phyloP scores from a whole-genome alignment of 768 basidiomycete species.

The Podaxis sp. region DNA sequence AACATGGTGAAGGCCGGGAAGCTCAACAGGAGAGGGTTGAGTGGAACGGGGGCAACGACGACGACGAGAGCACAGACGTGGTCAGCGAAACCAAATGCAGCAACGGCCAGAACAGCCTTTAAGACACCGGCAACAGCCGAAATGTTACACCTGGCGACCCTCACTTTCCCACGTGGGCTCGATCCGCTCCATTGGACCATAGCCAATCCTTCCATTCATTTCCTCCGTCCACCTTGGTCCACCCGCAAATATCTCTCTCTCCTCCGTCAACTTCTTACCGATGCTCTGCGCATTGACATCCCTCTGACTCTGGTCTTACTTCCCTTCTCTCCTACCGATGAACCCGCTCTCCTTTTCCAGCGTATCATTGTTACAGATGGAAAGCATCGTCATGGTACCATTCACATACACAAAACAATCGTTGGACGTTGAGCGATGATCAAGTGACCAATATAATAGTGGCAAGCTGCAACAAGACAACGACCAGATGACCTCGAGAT shows the following conservation, averaged over 20 bases:
- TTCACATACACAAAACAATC: background rate
- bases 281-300: background rate
- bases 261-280: background rate
- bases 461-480: background rate
- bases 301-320: background rate
- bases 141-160: background rate
- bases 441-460: background rate
- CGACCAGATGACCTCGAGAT: background rate
- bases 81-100: constrained; percentile 5
- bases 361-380: background rate
- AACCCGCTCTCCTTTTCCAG: background rate
- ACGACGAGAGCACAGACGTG: constrained; percentile 17
- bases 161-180: constrained; percentile 5
- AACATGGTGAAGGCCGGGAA: constrained; percentile 25
- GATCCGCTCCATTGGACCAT: background rate
- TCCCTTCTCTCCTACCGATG: background rate
- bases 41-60: constrained; percentile 15
- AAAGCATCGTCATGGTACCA: constrained; percentile 2
- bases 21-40: constrained; percentile 22
- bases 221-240: background rate
- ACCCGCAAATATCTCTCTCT: background rate
- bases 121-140: constrained; percentile 4
- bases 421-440: background rate
- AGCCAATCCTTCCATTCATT: background rate
- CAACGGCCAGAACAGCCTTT: constrained; percentile 5